Evolutionary conservation across 345 rosid genomes (phyloP).

Genomic region (Moricandia moricandioides): DNA sequence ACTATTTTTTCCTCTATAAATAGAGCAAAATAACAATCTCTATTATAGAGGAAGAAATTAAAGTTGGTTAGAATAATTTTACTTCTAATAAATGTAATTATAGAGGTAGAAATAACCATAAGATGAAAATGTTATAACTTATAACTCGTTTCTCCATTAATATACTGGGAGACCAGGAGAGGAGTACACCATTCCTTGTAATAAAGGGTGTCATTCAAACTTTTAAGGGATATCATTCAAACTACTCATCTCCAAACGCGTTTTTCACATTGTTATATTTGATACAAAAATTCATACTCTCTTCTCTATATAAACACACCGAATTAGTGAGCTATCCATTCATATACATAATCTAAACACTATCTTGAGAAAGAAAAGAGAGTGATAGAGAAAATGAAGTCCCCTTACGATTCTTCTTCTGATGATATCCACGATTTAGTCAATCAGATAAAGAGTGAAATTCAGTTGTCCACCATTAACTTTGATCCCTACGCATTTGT

Average conservation of each 20-base stretch:
- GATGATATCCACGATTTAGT: conserved; percentile 28
- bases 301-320: conserved; percentile 21
- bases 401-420: conserved; percentile 6
- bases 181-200: neutral
- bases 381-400: conserved; percentile 5
- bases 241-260: neutral
- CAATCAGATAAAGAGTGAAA: conserved; percentile 36
- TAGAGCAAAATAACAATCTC: no score
- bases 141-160: neutral
- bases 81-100: no score
- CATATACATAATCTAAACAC: neutral
- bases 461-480: neutral
- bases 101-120: no score
- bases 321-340: neutral
- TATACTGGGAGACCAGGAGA: neutral
- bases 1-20: no score
- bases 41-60: no score
- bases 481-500: conserved; percentile 36
- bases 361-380: neutral
- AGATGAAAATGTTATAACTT: neutral
- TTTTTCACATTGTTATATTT: conserved; percentile 2
- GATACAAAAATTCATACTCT: neutral
- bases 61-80: no score
- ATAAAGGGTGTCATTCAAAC: neutral
- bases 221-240: neutral